Conservation (phyloP, 2,329 filamentous ascomycete species). For the Cordyceps fumosorosea region DNA sequence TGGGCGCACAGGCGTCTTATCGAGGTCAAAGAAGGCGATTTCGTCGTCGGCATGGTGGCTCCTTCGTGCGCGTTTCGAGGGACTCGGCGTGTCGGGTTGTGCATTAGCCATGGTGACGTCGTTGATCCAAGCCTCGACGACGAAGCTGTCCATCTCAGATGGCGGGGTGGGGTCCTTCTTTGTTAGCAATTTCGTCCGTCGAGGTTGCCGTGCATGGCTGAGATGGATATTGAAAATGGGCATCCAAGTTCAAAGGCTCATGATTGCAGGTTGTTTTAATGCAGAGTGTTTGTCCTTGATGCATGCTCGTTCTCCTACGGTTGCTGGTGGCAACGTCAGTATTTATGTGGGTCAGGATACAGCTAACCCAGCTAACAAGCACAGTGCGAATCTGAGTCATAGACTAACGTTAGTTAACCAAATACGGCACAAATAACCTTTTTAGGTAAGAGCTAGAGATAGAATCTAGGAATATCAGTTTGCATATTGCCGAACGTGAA, state of each 20-base stretch:
- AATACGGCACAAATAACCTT: neutral
- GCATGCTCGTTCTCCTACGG: neutral
- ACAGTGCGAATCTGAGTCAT: neutral
- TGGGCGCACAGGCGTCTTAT: neutral
- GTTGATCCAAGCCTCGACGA: constrained; percentile 1
- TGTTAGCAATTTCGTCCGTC: neutral
- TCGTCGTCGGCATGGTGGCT: neutral
- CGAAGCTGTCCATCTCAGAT: neutral
- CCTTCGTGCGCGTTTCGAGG: neutral
- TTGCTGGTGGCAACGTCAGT: neutral
- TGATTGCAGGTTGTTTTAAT: neutral
- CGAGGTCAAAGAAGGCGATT: neutral
- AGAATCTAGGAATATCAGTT: neutral
- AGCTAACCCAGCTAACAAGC: neutral
- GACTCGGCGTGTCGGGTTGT: neutral
- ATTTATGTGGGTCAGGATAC: neutral
- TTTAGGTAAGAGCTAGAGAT: neutral
- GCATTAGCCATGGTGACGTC: neutral
- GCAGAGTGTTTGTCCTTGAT: neutral
- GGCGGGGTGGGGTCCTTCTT: neutral
- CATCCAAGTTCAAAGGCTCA: neutral
- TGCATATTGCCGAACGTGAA: neutral
- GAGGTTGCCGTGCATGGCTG: neutral
- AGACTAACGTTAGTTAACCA: neutral
- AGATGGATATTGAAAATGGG: neutral